Conservation (phyloP, 352 stramenopile genomes). For the Pythium phragmitis region DNA sequence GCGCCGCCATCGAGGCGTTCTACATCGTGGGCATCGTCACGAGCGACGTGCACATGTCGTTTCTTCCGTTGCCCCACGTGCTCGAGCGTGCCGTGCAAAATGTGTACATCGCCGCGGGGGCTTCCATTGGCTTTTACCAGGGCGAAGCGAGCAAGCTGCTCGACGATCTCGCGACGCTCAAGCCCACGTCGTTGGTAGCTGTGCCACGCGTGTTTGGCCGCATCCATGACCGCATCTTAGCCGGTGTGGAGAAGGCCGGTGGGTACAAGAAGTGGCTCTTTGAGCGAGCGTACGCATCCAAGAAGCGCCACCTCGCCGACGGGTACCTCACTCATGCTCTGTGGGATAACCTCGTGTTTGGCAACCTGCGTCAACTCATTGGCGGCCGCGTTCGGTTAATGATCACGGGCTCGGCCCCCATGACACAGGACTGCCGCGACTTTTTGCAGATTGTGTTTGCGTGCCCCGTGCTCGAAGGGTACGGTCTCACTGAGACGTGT, state of each 20-base stretch:
- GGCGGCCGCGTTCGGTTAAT: conserved; percentile 90
- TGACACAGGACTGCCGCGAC: conserved; percentile 90
- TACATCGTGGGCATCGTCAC: conserved; percentile 26
- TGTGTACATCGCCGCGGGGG: conserved; percentile 77
- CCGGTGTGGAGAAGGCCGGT: conserved; percentile 26
- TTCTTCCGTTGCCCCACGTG: conserved; percentile 94
- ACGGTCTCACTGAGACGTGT: conserved; percentile 92
- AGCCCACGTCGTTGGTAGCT: conserved; percentile 88
- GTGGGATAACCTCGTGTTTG: conserved; percentile 95
- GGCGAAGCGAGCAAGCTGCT: conserved; percentile 88
- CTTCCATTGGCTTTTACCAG: conserved; percentile 66
- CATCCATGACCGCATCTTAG: conserved; percentile 77
- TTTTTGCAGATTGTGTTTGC: conserved; percentile 94
- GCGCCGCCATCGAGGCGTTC: conserved; percentile 29
- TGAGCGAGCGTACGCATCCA: conserved; percentile 38
- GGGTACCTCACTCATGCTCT: conserved; percentile 57
- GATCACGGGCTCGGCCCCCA: conserved; percentile 91
- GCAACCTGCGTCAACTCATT: conserved; percentile 90
- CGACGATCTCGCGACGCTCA: conserved; percentile 89
- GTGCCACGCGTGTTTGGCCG: conserved; percentile 93
- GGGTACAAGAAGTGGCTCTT: conserved; percentile 36
- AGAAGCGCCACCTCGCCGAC: conserved; percentile 33
- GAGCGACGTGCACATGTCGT: conserved; percentile 51
- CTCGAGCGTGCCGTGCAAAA: conserved; percentile 91
- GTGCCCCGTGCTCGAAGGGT: conserved; percentile 91